These are phyloP conservation scores for Boletus holoroseus DNA, from an alignment of 1,284 basidiomycete species.

Conservation along the genomic window DNA sequence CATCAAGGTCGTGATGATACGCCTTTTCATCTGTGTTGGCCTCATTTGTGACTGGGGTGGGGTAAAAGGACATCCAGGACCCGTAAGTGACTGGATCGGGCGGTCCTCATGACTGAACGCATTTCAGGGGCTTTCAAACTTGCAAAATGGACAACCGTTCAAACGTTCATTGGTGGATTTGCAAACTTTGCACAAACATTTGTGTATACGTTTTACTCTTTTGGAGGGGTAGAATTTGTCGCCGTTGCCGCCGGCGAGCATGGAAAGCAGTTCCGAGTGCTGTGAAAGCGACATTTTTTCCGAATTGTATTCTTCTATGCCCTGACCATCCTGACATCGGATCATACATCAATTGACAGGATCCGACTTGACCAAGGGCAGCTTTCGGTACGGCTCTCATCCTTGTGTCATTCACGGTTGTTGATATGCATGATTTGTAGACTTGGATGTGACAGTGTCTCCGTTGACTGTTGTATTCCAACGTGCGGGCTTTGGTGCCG, in stretches of 20 bases:
- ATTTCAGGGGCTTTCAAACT: slow-evolving; percentile 47
- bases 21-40: slow-evolving; percentile 51
- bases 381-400: slow-evolving; percentile 36
- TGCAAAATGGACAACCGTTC: slow-evolving; percentile 47
- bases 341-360: slow-evolving; percentile 49
- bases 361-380: slow-evolving; percentile 44
- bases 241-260: slow-evolving; percentile 60
- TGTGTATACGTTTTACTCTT: slow-evolving; percentile 62
- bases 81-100: slow-evolving; percentile 29
- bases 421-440: slow-evolving; percentile 26
- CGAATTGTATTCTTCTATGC: slow-evolving; percentile 62
- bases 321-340: slow-evolving; percentile 52
- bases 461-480: slow-evolving; percentile 57
- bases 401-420: not conserved
- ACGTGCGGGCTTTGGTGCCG: slow-evolving; percentile 53
- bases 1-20: slow-evolving; percentile 52
- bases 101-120: not conserved
- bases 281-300: slow-evolving; percentile 64
- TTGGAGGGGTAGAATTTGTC: slow-evolving; percentile 70
- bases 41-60: slow-evolving; percentile 56
- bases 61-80: slow-evolving; percentile 49
- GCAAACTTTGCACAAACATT: slow-evolving; percentile 49
- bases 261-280: slow-evolving; percentile 61
- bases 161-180: slow-evolving; percentile 51
- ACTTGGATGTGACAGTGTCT: slow-evolving; percentile 44